These are phyloP conservation scores for Rhynchospora breviuscula DNA, from an alignment of 176 grass and related monocot genomes.

Conservation along the genomic window DNA sequence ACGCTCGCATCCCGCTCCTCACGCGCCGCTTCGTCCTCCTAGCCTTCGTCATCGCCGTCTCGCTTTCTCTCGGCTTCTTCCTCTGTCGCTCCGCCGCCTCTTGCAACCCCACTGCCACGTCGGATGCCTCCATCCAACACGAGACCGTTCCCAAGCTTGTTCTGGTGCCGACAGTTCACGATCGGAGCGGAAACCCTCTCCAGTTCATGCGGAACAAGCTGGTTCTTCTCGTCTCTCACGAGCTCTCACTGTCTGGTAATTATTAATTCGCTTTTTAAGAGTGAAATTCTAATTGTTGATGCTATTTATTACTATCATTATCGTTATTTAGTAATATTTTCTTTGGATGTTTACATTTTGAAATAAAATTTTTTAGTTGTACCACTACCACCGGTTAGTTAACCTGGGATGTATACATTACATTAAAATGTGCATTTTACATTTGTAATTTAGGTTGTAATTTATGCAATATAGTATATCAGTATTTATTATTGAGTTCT, in stretches of 20 bases:
- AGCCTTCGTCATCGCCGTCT: not conserved
- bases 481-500: not conserved
- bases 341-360: not conserved
- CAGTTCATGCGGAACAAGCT: constrained; percentile 71
- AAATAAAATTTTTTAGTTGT: too few species aligned
- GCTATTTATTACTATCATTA: not conserved
- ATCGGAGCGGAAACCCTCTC: constrained; percentile 32
- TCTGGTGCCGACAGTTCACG: not conserved
- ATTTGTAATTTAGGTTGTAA: not conserved
- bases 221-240: constrained; percentile 84
- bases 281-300: not conserved
- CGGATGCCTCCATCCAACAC: not conserved
- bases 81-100: constrained; percentile 7
- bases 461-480: not conserved
- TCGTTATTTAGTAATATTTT: not conserved
- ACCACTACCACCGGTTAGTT: not conserved
- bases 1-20: not conserved
- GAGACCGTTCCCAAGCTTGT: not conserved
- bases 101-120: not conserved
- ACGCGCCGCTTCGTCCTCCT: not conserved
- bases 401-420: not conserved
- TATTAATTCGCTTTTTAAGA: not conserved
- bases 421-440: not conserved
- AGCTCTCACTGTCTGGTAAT: constrained; percentile 94
- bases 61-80: constrained; percentile 9